phyloP scores from a whole-genome alignment of 2,329 filamentous ascomycete genomes.

The Alternaria tenuissima region DNA sequence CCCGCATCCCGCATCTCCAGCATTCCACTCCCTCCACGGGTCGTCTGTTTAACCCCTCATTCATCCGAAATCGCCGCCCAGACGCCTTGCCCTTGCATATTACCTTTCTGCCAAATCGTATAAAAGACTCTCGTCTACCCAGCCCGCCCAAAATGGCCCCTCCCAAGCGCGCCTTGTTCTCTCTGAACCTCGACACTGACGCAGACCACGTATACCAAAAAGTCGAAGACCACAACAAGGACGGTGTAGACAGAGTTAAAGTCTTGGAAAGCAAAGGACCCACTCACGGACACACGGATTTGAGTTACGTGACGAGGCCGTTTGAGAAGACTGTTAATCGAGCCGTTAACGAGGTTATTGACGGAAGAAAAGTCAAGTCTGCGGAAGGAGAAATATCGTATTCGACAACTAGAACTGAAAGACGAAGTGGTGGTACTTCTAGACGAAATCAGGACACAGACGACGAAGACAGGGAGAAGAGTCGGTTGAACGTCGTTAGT shows the following conservation, averaged over 20 bases:
- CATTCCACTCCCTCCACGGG: constrained; percentile 12
- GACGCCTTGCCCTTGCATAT: background rate
- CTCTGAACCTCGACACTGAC: constrained; percentile 52
- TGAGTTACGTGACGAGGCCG: constrained; percentile 50
- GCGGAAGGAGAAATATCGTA: constrained; percentile 36
- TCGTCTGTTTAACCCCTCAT: constrained; percentile 24
- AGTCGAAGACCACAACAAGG: constrained; percentile 47
- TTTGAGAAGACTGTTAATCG: constrained; percentile 46
- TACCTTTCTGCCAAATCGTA: background rate
- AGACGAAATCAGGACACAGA: constrained; percentile 10
- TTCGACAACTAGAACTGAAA: constrained; percentile 21
- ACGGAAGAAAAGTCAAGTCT: constrained; percentile 35
- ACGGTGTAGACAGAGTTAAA: constrained; percentile 43
- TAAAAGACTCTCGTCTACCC: constrained; percentile 18
- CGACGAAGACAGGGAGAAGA: background rate
- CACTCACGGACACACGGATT: constrained; percentile 36
- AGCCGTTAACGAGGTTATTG: constrained; percentile 42
- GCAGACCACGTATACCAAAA: constrained; percentile 50
- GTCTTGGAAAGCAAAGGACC: constrained; percentile 48
- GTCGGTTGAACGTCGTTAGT: constrained; percentile 18
- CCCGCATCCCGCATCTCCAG: constrained; percentile 24
- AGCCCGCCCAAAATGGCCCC: constrained; percentile 26
- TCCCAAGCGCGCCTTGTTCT: constrained; percentile 47
- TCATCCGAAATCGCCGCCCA: constrained; percentile 19
- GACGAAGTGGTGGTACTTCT: constrained; percentile 4